Percentiles rank a stretch among this genome's conserved stretches.
phyloP scores from a whole-genome alignment of 345 rosid species.

The Boechera divaricarpa region DNA sequence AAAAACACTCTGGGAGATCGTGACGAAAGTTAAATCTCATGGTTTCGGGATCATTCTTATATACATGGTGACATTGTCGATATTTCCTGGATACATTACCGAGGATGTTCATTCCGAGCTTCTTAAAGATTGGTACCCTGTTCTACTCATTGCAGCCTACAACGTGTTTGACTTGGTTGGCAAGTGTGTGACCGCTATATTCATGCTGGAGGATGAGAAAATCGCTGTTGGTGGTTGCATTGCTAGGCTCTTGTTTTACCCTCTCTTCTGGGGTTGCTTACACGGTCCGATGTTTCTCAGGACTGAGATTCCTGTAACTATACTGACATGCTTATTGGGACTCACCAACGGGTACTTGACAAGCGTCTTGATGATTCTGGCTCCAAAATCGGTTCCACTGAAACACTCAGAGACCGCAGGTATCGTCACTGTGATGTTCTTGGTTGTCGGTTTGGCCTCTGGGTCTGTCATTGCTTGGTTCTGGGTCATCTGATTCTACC shows the following conservation, averaged over 20 bases:
- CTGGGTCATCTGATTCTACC: slow-evolving; percentile 74
- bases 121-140: slow-evolving; percentile 85
- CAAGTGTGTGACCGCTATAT: slow-evolving; percentile 76
- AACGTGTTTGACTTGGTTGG: slow-evolving; percentile 94
- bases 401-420: slow-evolving; percentile 92
- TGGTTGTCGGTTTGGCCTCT: slow-evolving; percentile 73
- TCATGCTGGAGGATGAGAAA: slow-evolving; percentile 63
- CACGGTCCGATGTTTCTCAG: slow-evolving; percentile 81
- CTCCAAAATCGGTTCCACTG: slow-evolving; percentile 74
- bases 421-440: slow-evolving; percentile 78
- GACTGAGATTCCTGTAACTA: slow-evolving; percentile 83
- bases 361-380: slow-evolving; percentile 82
- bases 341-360: slow-evolving; percentile 54
- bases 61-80: slow-evolving; percentile 73
- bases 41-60: slow-evolving; percentile 74
- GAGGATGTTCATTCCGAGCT: slow-evolving; percentile 86
- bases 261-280: slow-evolving; percentile 82
- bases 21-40: slow-evolving; percentile 72
- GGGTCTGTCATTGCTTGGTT: slow-evolving; percentile 82
- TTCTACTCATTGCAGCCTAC: slow-evolving; percentile 73
- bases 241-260: slow-evolving; percentile 83
- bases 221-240: slow-evolving; percentile 69
- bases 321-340: slow-evolving; percentile 78
- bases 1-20: slow-evolving; percentile 60
- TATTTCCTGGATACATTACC: slow-evolving; percentile 90